Conservation (phyloP, 2,329 filamentous ascomycete genomes). For the Cercospora zeae-maydis region DNA sequence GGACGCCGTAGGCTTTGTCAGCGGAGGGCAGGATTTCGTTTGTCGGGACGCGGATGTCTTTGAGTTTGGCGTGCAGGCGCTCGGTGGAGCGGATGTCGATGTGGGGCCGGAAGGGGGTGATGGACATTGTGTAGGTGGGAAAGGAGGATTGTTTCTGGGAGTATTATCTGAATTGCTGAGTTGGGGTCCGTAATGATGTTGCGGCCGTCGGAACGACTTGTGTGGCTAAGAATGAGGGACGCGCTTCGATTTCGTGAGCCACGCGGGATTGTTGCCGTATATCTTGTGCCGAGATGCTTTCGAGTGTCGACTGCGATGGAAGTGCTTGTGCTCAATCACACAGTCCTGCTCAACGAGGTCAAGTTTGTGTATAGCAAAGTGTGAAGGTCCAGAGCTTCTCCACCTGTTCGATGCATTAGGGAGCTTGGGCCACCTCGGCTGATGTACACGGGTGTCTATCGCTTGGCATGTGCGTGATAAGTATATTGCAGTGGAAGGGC, state of each 20-base stretch:
- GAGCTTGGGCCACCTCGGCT: not conserved
- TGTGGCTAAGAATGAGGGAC: too few relatives aligned
- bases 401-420: too few relatives aligned
- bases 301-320: too few relatives aligned
- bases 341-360: too few relatives aligned
- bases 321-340: too few relatives aligned
- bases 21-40: conserved; percentile 38
- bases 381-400: too few relatives aligned
- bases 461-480: not conserved
- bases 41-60: conserved; percentile 35
- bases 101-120: conserved; percentile 36
- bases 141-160: not conserved
- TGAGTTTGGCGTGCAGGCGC: conserved; percentile 37
- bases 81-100: conserved; percentile 38
- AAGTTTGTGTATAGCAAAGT: not conserved
- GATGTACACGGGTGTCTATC: not conserved
- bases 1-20: conserved; percentile 37
- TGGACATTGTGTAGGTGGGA: conserved; percentile 5
- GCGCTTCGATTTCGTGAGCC: too few relatives aligned
- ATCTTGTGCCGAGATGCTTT: too few relatives aligned
- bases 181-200: not conserved
- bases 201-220: too few relatives aligned
- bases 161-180: not conserved
- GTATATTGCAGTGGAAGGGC: too few relatives aligned
- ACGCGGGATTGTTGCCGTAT: too few relatives aligned